Conservation (phyloP, 2,329 filamentous ascomycete genomes). For the Raffaelea albimanens region DNA sequence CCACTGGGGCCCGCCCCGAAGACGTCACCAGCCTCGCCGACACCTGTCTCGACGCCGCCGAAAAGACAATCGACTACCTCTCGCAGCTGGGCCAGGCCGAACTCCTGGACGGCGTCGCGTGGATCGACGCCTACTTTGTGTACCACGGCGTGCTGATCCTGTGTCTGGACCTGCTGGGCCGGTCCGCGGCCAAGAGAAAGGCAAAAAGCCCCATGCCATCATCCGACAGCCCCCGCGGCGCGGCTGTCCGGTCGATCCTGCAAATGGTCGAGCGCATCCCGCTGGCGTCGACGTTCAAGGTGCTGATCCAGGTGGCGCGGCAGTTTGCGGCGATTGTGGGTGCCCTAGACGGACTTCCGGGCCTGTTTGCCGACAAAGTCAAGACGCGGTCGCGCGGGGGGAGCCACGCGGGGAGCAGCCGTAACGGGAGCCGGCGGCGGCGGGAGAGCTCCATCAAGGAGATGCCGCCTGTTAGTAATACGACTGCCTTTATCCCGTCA, state of each 20-base stretch:
- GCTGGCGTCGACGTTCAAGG: slow-evolving; percentile 7
- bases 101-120: slow-evolving; percentile 28
- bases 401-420: neutral
- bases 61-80: slow-evolving; percentile 21
- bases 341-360: slow-evolving; percentile 5
- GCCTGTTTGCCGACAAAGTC: neutral
- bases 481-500: too few species aligned
- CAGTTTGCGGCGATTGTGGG: slow-evolving; percentile 11
- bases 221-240: slow-evolving; percentile 1
- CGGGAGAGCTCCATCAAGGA: too few species aligned
- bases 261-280: slow-evolving; percentile 4
- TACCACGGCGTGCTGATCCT: slow-evolving; percentile 15
- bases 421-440: neutral
- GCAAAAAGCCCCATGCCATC: neutral
- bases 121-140: slow-evolving; percentile 30
- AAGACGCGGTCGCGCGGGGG: too few species aligned
- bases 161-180: slow-evolving; percentile 11
- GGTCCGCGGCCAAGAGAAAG: slow-evolving; percentile 1
- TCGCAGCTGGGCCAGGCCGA: slow-evolving; percentile 24
- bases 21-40: slow-evolving; percentile 8
- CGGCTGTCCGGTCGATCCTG: slow-evolving; percentile 6
- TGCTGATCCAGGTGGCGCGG: slow-evolving; percentile 8
- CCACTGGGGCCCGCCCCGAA: slow-evolving; percentile 10
- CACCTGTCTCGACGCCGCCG: slow-evolving; percentile 26
- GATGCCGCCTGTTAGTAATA: too few species aligned